Percentiles rank a stretch among this genome's conserved stretches.
These are phyloP conservation scores for Cercospora canescens DNA, from an alignment of 2,329 filamentous ascomycete species.

Conservation along the genomic window DNA sequence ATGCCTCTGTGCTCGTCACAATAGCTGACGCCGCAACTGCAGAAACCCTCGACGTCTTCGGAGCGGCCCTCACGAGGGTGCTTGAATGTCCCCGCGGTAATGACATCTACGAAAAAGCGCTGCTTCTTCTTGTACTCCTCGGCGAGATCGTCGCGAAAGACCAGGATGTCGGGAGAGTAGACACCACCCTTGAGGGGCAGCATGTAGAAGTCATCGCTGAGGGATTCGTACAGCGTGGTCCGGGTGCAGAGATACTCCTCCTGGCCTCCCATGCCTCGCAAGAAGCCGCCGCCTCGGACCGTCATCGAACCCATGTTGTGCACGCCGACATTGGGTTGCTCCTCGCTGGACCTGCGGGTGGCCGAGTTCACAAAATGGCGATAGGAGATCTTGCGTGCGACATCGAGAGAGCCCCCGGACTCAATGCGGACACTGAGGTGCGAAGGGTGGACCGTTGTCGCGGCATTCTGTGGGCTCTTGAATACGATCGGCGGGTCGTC, in stretches of 20 bases:
- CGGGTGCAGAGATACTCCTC: slow-evolving; percentile 64
- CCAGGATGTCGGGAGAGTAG: slow-evolving; percentile 60
- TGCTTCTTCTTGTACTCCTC: slow-evolving; percentile 48
- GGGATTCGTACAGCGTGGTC: slow-evolving; percentile 60
- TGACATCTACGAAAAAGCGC: slow-evolving; percentile 60
- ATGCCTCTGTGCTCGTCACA: slow-evolving; percentile 52
- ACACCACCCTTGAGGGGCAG: slow-evolving; percentile 59
- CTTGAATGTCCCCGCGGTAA: slow-evolving; percentile 60
- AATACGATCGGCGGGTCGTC: slow-evolving; percentile 38
- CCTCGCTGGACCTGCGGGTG: slow-evolving; percentile 26
- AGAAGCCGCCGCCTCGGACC: slow-evolving; percentile 61
- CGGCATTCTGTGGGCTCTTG: slow-evolving; percentile 20
- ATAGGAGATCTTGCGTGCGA: slow-evolving; percentile 41
- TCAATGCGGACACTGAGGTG: slow-evolving; percentile 47
- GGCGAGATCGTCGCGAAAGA: slow-evolving; percentile 52
- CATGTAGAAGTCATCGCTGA: slow-evolving; percentile 60
- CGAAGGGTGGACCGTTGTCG: slow-evolving; percentile 16
- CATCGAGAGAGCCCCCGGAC: slow-evolving; percentile 55
- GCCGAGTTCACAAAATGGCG: slow-evolving; percentile 24
- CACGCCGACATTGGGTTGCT: slow-evolving; percentile 50
- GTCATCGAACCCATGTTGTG: slow-evolving; percentile 66
- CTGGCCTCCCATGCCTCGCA: slow-evolving; percentile 60
- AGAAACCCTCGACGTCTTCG: slow-evolving; percentile 34
- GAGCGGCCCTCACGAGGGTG: slow-evolving; percentile 52
- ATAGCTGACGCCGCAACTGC: slow-evolving; percentile 43